Percentiles rank a stretch among this genome's conserved stretches.
phyloP scores from a whole-genome alignment of 345 rosid genomes.

The Nasturtium officinale region DNA sequence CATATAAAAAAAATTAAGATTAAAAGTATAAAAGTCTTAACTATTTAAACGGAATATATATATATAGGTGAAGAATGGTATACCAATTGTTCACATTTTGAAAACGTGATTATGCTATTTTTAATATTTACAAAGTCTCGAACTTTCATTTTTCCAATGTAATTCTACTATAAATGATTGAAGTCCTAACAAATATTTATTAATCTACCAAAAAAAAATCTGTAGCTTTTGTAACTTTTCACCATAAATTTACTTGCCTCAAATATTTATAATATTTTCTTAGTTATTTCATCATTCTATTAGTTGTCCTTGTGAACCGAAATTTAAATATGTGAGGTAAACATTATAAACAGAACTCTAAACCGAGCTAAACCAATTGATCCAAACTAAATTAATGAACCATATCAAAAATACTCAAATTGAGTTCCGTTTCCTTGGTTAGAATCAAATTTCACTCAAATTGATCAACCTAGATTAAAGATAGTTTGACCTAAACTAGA shows the following conservation, averaged over 20 bases:
- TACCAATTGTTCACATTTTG: no score
- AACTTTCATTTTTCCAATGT: background rate
- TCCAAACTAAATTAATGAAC: background rate
- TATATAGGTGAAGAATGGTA: no score
- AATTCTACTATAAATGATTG: background rate
- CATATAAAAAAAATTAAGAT: background rate
- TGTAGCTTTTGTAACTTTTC: background rate
- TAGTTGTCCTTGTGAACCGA: no score
- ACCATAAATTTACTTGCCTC: background rate
- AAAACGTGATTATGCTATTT: no score
- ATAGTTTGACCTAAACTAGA: constrained; percentile 7
- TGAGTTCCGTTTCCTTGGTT: background rate
- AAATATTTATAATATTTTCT: no score
- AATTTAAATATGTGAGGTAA: no score
- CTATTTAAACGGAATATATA: no score
- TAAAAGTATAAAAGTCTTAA: no score
- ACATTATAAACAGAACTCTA: background rate
- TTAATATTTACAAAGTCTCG: background rate
- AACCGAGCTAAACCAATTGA: background rate
- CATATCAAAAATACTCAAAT: background rate
- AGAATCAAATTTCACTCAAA: background rate
- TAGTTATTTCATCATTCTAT: background rate
- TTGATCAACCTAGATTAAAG: constrained; percentile 11
- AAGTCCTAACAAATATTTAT: no score
- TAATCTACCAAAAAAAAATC: no score